Evolutionary conservation across 148 eudicot species (phyloP), one percentile per base, ranked within the genome.

Genomic region (Chenopodium formosanum): DNA sequence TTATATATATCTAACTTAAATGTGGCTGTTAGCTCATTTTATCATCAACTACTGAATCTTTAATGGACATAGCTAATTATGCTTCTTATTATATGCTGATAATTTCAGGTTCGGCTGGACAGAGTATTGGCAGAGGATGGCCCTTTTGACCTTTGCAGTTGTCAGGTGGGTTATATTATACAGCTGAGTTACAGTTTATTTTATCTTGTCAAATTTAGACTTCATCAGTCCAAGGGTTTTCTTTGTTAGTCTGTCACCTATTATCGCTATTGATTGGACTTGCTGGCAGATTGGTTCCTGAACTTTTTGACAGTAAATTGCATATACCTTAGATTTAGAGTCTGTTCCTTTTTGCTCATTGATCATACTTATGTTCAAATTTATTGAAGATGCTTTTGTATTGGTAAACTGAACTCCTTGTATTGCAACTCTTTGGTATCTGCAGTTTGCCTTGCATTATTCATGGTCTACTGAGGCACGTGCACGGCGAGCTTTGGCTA

Each of bases 391-490:
- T 27, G 76, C 46, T 48, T 72, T 20, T 23, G 65, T 62, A n/a
- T 63, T 65, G 83, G 48, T 74, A 67, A 20, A 31, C 37, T 67
- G 27, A 34, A 44, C 76, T 73, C 78, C 44, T 53, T 17, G 3
- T 14, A 9, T 69, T n/a, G 32, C 12, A 22, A 25, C n/a, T 32
- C 78, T 65, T 85, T 58, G 25, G 58, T 73, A 32, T 79, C 85
- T 91, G 85, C 92, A 96, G 99, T 96, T 96, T 91, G 99, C 99
- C 52, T 85, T 96, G 98, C 99, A 96, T 86, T 96, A 96, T 82
- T 96, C 99, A 48, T 96, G 99, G 99, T 94, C 99, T 79, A 96
- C 98, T 53, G 98, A 94, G 91, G 94, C 97, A 85, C 99, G 98
- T 82, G 99, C 99, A 73, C 90, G 99, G 64, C 88, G 93, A 84